A percentile compares a stretch with the other conserved stretches of the same genome.
Evolutionary conservation across 192 early-diverging fungal species (phyloP).

Genomic region (Powellomyces hirtus): DNA sequence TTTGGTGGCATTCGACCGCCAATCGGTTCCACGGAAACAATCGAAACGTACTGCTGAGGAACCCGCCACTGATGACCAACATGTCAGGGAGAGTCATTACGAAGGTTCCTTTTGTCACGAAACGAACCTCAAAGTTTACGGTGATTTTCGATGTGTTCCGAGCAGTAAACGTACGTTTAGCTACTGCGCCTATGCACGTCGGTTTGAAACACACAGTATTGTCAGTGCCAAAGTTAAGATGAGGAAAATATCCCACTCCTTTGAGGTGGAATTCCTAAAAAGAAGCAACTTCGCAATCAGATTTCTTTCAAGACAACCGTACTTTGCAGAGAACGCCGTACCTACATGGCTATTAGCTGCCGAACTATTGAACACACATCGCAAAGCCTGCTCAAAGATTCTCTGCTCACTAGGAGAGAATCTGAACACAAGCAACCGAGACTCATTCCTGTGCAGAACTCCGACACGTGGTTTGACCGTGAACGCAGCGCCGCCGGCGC

Average conservation of each 20-base stretch:
- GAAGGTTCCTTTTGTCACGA: neutral
- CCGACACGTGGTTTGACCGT: slow-evolving; percentile 50
- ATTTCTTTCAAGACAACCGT: neutral
- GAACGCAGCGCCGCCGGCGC: slow-evolving; percentile 44
- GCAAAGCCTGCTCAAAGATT: slow-evolving; percentile 47
- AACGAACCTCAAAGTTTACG: slow-evolving; percentile 54
- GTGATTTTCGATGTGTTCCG: slow-evolving; percentile 45
- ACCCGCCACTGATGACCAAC: slow-evolving; percentile 43
- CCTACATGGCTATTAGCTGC: slow-evolving; percentile 21
- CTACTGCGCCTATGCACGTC: slow-evolving; percentile 44
- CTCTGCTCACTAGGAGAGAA: slow-evolving; percentile 50
- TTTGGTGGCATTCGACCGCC: slow-evolving; percentile 39
- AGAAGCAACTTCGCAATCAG: neutral
- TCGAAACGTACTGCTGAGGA: slow-evolving; percentile 42
- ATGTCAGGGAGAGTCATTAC: neutral
- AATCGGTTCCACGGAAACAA: slow-evolving; percentile 46
- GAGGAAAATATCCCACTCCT: slow-evolving; percentile 48
- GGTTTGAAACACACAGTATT: slow-evolving; percentile 50
- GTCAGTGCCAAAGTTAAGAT: slow-evolving; percentile 43
- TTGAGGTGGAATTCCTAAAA: slow-evolving; percentile 45
- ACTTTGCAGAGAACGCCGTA: neutral
- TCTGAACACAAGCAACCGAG: slow-evolving; percentile 49
- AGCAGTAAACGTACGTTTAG: slow-evolving; percentile 32
- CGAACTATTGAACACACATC: slow-evolving; percentile 50
- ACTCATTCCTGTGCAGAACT: slow-evolving; percentile 47